Percentiles rank a stretch among this genome's conserved stretches.
phyloP scores from a whole-genome alignment of 768 basidiomycete genomes.

The Boletus tomentosulus region DNA sequence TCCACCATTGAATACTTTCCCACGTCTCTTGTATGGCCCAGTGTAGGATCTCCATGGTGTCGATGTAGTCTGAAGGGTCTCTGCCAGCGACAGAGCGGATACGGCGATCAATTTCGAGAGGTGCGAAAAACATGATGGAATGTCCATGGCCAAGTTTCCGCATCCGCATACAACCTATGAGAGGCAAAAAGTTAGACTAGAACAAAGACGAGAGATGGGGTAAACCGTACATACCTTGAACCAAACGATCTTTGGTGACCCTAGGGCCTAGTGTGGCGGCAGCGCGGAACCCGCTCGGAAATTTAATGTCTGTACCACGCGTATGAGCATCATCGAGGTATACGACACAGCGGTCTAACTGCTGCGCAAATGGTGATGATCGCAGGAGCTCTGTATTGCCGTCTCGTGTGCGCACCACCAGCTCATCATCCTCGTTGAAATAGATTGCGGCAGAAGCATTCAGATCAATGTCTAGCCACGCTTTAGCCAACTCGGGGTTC shows the following conservation, averaged over 20 bases:
- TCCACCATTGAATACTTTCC: conserved; percentile 32
- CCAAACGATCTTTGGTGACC: conserved; percentile 14
- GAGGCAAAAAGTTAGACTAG: not conserved
- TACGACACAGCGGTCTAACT: conserved; percentile 5
- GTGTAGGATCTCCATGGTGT: conserved; percentile 36
- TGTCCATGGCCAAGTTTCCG: conserved; percentile 45
- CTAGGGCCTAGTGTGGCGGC: conserved; percentile 14
- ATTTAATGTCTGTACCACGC: conserved; percentile 16
- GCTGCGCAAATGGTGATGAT: conserved; percentile 24
- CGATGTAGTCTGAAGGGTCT: not conserved
- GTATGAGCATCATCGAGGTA: conserved; percentile 18
- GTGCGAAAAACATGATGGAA: conserved; percentile 46
- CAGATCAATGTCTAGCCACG: conserved; percentile 33
- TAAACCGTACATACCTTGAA: conserved; percentile 4
- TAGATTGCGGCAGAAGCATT: conserved; percentile 22
- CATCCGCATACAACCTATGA: conserved; percentile 53
- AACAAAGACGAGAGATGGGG: no score
- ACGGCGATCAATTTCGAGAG: conserved; percentile 37
- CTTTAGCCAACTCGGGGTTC: conserved; percentile 36
- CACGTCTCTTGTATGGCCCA: conserved; percentile 47
- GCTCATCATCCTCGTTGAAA: conserved; percentile 11
- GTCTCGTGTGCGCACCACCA: conserved; percentile 33
- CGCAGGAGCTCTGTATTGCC: conserved; percentile 34
- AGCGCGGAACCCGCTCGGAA: conserved; percentile 9
- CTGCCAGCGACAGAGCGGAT: conserved; percentile 32